These are phyloP conservation scores for Curvularia sp. DNA, from an alignment of 2,329 filamentous ascomycete genomes.

Conservation along the genomic window DNA sequence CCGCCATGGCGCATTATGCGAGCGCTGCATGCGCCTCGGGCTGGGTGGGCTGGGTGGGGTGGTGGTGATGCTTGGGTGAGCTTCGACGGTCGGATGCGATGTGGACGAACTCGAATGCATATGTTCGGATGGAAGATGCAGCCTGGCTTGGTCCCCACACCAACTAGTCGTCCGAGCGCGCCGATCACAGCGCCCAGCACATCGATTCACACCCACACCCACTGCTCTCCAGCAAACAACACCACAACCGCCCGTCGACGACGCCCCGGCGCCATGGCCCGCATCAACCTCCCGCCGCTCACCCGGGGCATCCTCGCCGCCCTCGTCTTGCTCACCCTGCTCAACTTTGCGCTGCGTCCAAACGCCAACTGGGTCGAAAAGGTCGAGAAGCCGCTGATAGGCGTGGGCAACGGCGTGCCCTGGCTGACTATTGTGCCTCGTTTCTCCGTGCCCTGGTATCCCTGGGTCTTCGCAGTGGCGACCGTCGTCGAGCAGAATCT, in stretches of 20 bases:
- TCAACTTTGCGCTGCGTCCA: slow-evolving; percentile 77
- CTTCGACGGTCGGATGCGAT: not conserved
- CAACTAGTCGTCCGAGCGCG: slow-evolving; percentile 13
- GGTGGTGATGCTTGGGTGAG: not conserved
- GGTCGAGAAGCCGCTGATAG: slow-evolving; percentile 52
- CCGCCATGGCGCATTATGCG: slow-evolving; percentile 52
- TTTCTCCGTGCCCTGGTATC: slow-evolving; percentile 77
- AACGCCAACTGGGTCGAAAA: slow-evolving; percentile 54
- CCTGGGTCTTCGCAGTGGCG: slow-evolving; percentile 88
- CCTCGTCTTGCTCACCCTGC: slow-evolving; percentile 77
- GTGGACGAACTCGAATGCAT: not conserved
- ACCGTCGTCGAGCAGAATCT: slow-evolving; percentile 93
- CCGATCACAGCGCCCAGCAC: not conserved
- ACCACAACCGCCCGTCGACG: not conserved
- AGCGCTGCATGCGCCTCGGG: slow-evolving; percentile 16
- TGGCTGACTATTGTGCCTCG: slow-evolving; percentile 89
- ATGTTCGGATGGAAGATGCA: not conserved
- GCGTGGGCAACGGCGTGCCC: slow-evolving; percentile 71
- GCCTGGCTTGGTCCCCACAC: slow-evolving; percentile 6
- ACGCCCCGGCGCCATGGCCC: slow-evolving; percentile 64
- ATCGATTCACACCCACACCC: not conserved
- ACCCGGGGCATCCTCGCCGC: slow-evolving; percentile 81
- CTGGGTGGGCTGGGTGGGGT: not conserved
- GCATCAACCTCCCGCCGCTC: slow-evolving; percentile 91
- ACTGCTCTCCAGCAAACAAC: not conserved